These are phyloP conservation scores for Colletotrichum trifolii DNA, from an alignment of 2,329 filamentous ascomycete genomes.

Conservation along the genomic window DNA sequence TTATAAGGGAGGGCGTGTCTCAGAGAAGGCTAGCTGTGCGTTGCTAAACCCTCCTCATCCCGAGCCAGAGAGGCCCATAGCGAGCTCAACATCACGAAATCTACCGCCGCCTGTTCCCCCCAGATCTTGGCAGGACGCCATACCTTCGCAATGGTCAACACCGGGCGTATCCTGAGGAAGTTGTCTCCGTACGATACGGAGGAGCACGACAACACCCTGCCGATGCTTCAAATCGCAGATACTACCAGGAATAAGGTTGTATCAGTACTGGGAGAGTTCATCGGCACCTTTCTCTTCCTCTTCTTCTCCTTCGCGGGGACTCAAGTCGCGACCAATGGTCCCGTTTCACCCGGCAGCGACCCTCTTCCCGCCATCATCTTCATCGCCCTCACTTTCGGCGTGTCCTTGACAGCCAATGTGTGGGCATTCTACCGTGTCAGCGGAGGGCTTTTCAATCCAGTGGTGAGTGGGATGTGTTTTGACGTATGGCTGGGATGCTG, in stretches of 20 bases:
- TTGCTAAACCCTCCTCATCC: background rate
- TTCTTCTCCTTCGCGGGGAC: conserved; percentile 55
- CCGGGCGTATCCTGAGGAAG: background rate
- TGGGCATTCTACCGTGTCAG: conserved; percentile 68
- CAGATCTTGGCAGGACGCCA: background rate
- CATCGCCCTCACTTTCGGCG: conserved; percentile 61
- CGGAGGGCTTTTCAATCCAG: conserved; percentile 63
- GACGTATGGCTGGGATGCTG: too few species aligned
- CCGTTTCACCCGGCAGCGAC: background rate
- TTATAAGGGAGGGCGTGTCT: background rate
- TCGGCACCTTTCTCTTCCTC: conserved; percentile 65
- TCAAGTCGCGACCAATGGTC: conserved; percentile 46
- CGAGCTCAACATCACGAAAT: background rate
- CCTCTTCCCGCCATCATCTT: conserved; percentile 56
- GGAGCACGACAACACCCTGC: conserved; percentile 12
- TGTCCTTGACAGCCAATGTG: conserved; percentile 63
- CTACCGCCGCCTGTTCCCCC: background rate
- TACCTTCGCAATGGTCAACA: background rate
- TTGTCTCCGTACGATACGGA: background rate
- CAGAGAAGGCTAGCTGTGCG: background rate
- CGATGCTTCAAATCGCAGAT: conserved; percentile 29
- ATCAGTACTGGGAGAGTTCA: conserved; percentile 61
- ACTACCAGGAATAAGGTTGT: conserved; percentile 49
- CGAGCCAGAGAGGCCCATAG: background rate
- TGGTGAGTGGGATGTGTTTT: conserved; percentile 47